These are phyloP conservation scores for Pseudonitzschia multiseries DNA, from an alignment of 108 stramenopile species.

Conservation along the genomic window DNA sequence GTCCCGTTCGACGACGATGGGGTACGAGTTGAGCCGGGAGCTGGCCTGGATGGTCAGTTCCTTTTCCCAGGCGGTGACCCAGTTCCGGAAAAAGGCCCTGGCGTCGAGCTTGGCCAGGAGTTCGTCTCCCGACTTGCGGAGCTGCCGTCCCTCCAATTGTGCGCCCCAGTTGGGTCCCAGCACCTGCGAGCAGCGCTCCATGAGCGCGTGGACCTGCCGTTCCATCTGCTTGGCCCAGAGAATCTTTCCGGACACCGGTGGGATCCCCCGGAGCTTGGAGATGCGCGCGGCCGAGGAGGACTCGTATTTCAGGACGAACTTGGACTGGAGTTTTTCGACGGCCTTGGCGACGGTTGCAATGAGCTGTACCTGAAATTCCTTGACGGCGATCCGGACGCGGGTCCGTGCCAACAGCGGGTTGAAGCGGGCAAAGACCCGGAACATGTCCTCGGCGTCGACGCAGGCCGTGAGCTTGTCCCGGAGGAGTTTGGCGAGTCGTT, in stretches of 20 bases:
- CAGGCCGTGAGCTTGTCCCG: conserved; percentile 81
- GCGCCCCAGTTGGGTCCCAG: conserved; percentile 96
- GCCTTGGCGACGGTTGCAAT: conserved; percentile 90
- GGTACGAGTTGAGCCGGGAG: conserved; percentile 68
- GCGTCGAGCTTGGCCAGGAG: conserved; percentile 93
- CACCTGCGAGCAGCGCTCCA: conserved; percentile 92
- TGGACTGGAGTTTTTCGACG: conserved; percentile 88
- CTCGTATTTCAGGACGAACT: conserved; percentile 92
- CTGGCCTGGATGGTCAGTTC: conserved; percentile 63
- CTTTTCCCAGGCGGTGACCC: conserved; percentile 85
- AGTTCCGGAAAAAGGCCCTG: conserved; percentile 72
- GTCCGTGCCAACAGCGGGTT: conserved; percentile 93
- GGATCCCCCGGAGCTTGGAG: conserved; percentile 89
- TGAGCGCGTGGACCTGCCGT: conserved; percentile 88
- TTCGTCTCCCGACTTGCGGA: conserved; percentile 91
- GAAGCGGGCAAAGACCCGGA: conserved; percentile 92
- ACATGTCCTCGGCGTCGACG: conserved; percentile 97
- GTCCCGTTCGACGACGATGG: conserved; percentile 57
- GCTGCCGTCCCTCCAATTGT: conserved; percentile 91
- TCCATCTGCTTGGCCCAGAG: conserved; percentile 99
- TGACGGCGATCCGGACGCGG: conserved; percentile 89
- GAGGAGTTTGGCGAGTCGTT: conserved; percentile 70
- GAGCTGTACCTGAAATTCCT: conserved; percentile 93
- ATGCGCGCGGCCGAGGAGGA: conserved; percentile 66
- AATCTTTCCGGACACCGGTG: conserved; percentile 94